Evolutionary conservation across 148 eudicot species (phyloP).

Genomic region (Nepenthes mirabilis): DNA sequence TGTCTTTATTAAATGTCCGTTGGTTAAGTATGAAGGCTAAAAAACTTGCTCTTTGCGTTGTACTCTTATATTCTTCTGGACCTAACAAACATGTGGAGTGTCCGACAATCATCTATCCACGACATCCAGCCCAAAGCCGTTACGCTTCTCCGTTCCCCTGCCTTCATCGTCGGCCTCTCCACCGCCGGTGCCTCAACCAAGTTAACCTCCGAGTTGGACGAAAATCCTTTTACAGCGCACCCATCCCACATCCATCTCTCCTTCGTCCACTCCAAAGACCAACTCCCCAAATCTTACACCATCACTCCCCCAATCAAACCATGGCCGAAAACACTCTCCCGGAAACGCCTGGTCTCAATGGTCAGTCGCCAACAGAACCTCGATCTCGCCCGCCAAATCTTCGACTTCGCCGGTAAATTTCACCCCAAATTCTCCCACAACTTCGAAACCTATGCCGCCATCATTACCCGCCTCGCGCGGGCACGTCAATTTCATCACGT

Average conservation of each 20-base stretch:
- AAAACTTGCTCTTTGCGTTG: too few species aligned
- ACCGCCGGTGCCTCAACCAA: constrained; percentile 1
- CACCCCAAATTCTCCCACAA: constrained; percentile 52
- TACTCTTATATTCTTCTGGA: too few species aligned
- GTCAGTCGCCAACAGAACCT: constrained; percentile 63
- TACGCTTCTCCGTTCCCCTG: too few species aligned
- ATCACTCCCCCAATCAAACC: constrained; percentile 66
- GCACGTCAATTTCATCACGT: constrained; percentile 49
- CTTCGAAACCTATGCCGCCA: constrained; percentile 42
- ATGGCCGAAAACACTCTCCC: constrained; percentile 61
- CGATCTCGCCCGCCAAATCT: constrained; percentile 66
- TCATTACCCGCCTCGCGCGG: constrained; percentile 57
- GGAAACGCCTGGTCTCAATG: constrained; percentile 43
- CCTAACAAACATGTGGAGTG: too few species aligned
- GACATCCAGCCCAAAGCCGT: too few species aligned
- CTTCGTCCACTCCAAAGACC: constrained; percentile 21
- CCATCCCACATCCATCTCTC: constrained; percentile 25
- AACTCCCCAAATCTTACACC: constrained; percentile 40
- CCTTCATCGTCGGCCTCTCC: neutral
- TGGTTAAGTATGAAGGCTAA: too few species aligned
- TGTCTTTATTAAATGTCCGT: too few species aligned
- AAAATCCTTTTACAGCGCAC: constrained; percentile 13
- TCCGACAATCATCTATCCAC: too few species aligned
- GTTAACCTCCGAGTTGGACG: constrained; percentile 5
- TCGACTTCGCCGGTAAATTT: constrained; percentile 49